Evolutionary conservation across 2,329 filamentous ascomycete genomes (phyloP).

Genomic region (Aspergillus alliaceus): DNA sequence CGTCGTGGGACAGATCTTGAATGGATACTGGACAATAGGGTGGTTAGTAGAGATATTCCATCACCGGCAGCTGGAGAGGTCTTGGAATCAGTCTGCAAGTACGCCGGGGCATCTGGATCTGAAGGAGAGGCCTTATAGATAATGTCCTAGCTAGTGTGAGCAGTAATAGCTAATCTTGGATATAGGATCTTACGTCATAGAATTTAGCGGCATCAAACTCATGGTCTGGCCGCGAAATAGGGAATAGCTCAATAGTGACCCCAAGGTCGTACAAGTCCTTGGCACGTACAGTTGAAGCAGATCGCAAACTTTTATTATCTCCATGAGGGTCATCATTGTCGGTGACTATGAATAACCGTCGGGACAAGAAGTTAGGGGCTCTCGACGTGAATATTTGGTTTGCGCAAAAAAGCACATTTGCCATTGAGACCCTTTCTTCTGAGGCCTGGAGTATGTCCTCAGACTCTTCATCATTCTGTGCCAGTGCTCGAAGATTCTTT

Average conservation of each 20-base stretch:
- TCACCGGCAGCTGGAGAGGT: constrained; percentile 68
- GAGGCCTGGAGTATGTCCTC: constrained; percentile 69
- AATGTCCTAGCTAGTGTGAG: constrained; percentile 65
- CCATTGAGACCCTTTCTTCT: constrained; percentile 71
- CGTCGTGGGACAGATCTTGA: constrained; percentile 85
- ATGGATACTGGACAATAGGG: constrained; percentile 82
- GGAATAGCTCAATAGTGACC: constrained; percentile 88
- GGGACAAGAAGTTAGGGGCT: constrained; percentile 88
- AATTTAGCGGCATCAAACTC: constrained; percentile 82
- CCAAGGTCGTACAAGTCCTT: constrained; percentile 95
- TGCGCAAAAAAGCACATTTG: constrained; percentile 87
- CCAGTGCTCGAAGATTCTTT: constrained; percentile 71
- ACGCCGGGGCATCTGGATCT: constrained; percentile 66
- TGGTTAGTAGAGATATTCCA: constrained; percentile 75
- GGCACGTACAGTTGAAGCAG: constrained; percentile 78
- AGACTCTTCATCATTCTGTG: constrained; percentile 74
- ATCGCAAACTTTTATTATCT: constrained; percentile 69
- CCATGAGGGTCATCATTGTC: constrained; percentile 86
- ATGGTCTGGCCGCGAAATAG: constrained; percentile 70
- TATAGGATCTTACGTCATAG: constrained; percentile 71
- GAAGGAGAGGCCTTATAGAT: constrained; percentile 74
- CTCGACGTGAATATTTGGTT: constrained; percentile 96
- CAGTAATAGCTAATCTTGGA: not conserved
- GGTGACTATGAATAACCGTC: constrained; percentile 92
- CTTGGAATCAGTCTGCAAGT: constrained; percentile 49